Base-by-base conservation (phyloP, 1,139 yeast genomes). In the Trichomonascaceae sp. region DNA sequence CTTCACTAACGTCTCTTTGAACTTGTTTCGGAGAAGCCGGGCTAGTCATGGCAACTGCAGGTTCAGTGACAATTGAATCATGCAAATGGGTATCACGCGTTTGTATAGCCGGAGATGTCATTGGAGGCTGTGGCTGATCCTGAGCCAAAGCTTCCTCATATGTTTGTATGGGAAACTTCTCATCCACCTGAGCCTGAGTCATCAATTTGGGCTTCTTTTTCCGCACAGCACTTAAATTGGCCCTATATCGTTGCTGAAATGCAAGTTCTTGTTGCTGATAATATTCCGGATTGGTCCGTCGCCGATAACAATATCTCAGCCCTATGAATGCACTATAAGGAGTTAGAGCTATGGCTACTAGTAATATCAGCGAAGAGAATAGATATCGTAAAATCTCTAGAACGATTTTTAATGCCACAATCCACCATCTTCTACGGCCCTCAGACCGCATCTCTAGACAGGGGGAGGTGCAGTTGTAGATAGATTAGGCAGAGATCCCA, bases 161-260 rank as follows among this genome's bases (percentile, higher is more conserved):
- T 1, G 84, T 76, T 61, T 80, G 78, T 45, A 73, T 66, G 0
- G 95, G 95, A 66, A 87, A 86, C 52, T 84, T 70, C 49, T 75
- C 76, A 53, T 85, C 84, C 22, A 86, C 86, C 63, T 85, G 86
- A n/a, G 74, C 79, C 52, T 76, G 77, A 0, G 87, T 74, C 58
- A 84, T 74, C 38, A 70, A 59, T 52, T 65, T 60, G 44, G 69
- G 69, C 53, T 65, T 66, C 56, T 65, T 65, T 51, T 65, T 62
- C 19, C 65, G 60, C 3, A 61, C 56, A 3, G 57, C 32, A 4
- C 59, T 55, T 32, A 59, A 36, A 57, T 51, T 20, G 52, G 51
- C 24, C 47, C 56, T 46, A 15, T 55, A 54, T 54, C 55, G 58
- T 57, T 53, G 53, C 52, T 48, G 58, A 59, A 24, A 53, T 51